phyloP scores from a whole-genome alignment of 768 basidiomycete genomes.

The Pholiota microspora region DNA sequence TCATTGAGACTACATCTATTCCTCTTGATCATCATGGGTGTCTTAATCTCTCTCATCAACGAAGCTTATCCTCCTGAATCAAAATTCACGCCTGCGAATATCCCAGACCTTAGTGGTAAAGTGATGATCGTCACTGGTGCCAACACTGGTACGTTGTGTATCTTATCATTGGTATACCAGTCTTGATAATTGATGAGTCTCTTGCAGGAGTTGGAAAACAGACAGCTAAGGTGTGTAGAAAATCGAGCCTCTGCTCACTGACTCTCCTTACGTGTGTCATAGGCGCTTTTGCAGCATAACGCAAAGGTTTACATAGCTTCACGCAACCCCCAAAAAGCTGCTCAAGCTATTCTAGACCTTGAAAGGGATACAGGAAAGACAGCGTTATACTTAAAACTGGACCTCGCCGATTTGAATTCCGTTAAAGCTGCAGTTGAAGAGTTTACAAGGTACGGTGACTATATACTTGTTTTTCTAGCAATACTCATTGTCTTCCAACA shows the following conservation, averaged over 20 bases:
- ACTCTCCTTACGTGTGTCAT: neutral
- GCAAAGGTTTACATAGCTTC: constrained; percentile 53
- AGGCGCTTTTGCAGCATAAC: constrained; percentile 41
- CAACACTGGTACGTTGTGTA: constrained; percentile 29
- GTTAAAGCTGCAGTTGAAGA: neutral
- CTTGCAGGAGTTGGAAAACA: constrained; percentile 50
- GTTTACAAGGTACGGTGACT: neutral
- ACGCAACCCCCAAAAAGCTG: constrained; percentile 35
- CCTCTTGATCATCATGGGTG: constrained; percentile 13
- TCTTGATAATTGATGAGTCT: no score
- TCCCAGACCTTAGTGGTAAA: constrained; percentile 43
- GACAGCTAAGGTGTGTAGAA: constrained; percentile 32
- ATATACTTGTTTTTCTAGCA: neutral
- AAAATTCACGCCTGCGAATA: constrained; percentile 31
- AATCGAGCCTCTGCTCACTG: neutral
- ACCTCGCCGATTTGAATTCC: constrained; percentile 29
- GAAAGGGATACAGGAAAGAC: constrained; percentile 16
- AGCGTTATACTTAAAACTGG: constrained; percentile 8
- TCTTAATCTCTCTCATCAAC: constrained; percentile 15
- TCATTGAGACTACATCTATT: neutral
- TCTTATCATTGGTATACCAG: neutral
- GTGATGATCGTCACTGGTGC: constrained; percentile 50
- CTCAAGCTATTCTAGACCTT: constrained; percentile 34
- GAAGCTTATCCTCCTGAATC: constrained; percentile 27
- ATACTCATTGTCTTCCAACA: constrained; percentile 9